Base-by-base conservation (phyloP, 2,329 filamentous ascomycete species). In the Zelopaecilomyces penicillatus region DNA sequence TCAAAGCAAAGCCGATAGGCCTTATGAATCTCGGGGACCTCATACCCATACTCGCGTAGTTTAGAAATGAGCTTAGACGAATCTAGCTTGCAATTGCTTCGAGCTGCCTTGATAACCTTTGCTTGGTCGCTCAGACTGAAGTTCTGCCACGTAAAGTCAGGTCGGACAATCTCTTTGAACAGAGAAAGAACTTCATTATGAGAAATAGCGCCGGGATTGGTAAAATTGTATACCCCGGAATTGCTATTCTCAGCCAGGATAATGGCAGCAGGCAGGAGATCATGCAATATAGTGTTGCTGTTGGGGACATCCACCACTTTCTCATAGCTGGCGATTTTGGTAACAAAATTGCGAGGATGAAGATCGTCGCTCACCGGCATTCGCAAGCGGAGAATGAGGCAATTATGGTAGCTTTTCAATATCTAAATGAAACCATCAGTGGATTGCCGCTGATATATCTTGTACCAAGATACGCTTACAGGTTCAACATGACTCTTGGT, bases 341-440 rank as follows among this genome's bases (percentile, higher is more conserved):
- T 83, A 54, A 85, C 78, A 55, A 84, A 84, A 65, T 76, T 83
- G 58, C 80, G 76, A 12, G 75, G 62, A 61, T 84, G 75, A 32
- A 85, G 68, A 65, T 84, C 79, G 57, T 83, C 79, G 54, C 76
- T 80, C 49, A 84, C 79, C 35, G 82, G 80, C 80, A 84, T 84
- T 52, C 81, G 79, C 44, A 85, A 69, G 41, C 81, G 76, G 46
- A 85, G 74, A 56, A 83, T 76, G 44, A 85, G 70, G 57, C 68
- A 68, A 60, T 82, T 80, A 40, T 64, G 66, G 64, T 83, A 84
- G 55, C 72, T 62, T 58, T 78, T 77, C 65, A 82, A 74, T 54
- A 83, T 63, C 77, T 81, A n/a, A 8, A 10, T 6, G 4, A 10
- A 44, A 10, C 5, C 11, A 28, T 47, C 30, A 46, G 33, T 12